phyloP scores from a whole-genome alignment of 148 eudicot species.

The Vaccinium darrowii region DNA sequence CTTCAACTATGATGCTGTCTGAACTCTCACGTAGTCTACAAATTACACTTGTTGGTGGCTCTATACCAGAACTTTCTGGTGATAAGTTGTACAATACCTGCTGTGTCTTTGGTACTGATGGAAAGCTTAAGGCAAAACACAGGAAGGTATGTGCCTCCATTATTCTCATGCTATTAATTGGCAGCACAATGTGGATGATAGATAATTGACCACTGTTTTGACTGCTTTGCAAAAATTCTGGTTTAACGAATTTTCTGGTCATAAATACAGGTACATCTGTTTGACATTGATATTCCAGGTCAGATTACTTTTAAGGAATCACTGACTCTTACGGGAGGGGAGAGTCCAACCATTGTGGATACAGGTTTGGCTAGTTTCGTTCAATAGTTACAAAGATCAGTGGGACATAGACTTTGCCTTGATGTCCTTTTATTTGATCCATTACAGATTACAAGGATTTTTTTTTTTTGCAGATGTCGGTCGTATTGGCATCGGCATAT shows the following conservation, averaged over 20 bases:
- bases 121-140: conserved; percentile 79
- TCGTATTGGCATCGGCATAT: conserved; percentile 84
- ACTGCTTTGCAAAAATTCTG: conserved; percentile 13
- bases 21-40: conserved; percentile 63
- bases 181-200: background rate
- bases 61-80: conserved; percentile 86
- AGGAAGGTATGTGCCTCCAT: conserved; percentile 53
- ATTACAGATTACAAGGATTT: background rate
- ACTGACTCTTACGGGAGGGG: conserved; percentile 68
- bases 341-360: conserved; percentile 70
- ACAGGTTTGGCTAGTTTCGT: conserved; percentile 47
- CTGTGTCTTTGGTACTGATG: conserved; percentile 77
- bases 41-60: conserved; percentile 88
- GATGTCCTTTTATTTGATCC: background rate
- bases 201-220: background rate
- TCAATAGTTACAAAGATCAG: background rate
- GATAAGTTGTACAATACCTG: conserved; percentile 81
- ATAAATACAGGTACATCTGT: conserved; percentile 64
- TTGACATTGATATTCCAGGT: conserved; percentile 85
- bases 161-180: background rate
- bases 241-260: background rate
- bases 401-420: background rate
- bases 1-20: conserved; percentile 92
- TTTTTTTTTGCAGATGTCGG: conserved; percentile 63
- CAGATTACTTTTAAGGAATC: conserved; percentile 73